Evolutionary conservation across 2,329 filamentous ascomycete genomes (phyloP).

Genomic region (Trichophyton rubrum): DNA sequence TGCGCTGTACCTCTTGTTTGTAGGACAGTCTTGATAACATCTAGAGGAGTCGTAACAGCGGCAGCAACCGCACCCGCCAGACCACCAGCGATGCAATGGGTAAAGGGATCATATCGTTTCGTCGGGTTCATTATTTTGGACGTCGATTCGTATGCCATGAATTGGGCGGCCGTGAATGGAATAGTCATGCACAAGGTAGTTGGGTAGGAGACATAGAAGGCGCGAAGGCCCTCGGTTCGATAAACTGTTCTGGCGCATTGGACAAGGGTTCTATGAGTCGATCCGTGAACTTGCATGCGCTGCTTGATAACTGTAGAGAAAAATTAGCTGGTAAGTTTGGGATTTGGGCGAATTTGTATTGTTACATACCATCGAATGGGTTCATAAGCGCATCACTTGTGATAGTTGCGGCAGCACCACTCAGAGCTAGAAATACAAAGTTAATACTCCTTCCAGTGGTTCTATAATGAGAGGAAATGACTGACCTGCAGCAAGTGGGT

Average conservation of each 20-base stretch:
- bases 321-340: background rate
- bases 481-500: slow-evolving; percentile 83
- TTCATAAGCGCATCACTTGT: slow-evolving; percentile 98
- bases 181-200: slow-evolving; percentile 98
- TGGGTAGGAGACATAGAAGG: slow-evolving; percentile 97
- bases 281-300: slow-evolving; percentile 96
- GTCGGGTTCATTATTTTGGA: slow-evolving; percentile 84
- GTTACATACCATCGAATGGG: slow-evolving; percentile 75
- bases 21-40: slow-evolving; percentile 95
- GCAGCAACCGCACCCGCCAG: slow-evolving; percentile 88
- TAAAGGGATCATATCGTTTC: slow-evolving; percentile 71
- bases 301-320: slow-evolving; percentile 77
- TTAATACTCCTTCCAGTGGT: background rate
- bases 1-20: slow-evolving; percentile 79
- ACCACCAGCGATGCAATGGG: slow-evolving; percentile 84
- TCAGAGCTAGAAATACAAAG: slow-evolving; percentile 51
- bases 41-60: slow-evolving; percentile 86
- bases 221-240: slow-evolving; percentile 69
- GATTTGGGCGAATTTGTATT: background rate
- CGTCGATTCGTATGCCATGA: slow-evolving; percentile 93
- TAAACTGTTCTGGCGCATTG: slow-evolving; percentile 87
- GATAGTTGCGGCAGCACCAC: slow-evolving; percentile 89
- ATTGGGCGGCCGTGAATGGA: slow-evolving; percentile 91
- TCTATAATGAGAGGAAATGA: slow-evolving; percentile 1
- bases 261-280: slow-evolving; percentile 72